A percentile compares a stretch with the other conserved stretches of the same genome.
phyloP scores from a whole-genome alignment of 306 rosid species.

The Gastrolobium bilobum region DNA sequence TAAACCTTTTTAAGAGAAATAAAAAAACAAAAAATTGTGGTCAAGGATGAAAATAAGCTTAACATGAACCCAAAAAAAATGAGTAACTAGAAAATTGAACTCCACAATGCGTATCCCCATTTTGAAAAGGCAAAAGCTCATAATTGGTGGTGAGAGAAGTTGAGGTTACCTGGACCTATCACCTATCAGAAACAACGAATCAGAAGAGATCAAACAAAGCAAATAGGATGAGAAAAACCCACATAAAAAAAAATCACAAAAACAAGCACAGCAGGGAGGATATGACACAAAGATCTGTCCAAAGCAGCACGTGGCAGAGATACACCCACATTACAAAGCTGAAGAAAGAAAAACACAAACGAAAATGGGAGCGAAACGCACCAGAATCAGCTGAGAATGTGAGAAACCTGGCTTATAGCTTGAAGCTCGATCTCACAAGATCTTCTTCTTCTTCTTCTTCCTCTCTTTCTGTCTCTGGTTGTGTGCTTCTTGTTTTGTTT shows the following conservation, averaged over 20 bases:
- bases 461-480: conserved; percentile 29
- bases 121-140: conserved; percentile 31
- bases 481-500: conserved; percentile 48
- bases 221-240: conserved; percentile 4
- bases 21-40: neutral
- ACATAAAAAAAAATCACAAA: conserved; percentile 18
- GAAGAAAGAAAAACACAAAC: neutral
- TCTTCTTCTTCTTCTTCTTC: conserved; percentile 50
- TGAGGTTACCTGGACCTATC: conserved; percentile 13
- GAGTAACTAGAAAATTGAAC: conserved; percentile 34
- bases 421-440: conserved; percentile 72
- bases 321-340: conserved; percentile 55
- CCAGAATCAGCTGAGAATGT: conserved; percentile 48
- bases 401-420: conserved; percentile 50
- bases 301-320: conserved; percentile 44
- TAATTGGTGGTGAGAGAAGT: conserved; percentile 40
- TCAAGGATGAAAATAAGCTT: neutral
- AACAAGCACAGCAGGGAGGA: conserved; percentile 34
- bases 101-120: conserved; percentile 34
- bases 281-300: conserved; percentile 34
- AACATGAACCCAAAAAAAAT: conserved; percentile 39
- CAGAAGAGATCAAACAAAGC: conserved; percentile 33
- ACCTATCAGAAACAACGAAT: neutral
- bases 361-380: conserved; percentile 37
- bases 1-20: conserved; percentile 22